phyloP scores from a whole-genome alignment of 768 basidiomycete genomes.

The Mycena albidolilacea region DNA sequence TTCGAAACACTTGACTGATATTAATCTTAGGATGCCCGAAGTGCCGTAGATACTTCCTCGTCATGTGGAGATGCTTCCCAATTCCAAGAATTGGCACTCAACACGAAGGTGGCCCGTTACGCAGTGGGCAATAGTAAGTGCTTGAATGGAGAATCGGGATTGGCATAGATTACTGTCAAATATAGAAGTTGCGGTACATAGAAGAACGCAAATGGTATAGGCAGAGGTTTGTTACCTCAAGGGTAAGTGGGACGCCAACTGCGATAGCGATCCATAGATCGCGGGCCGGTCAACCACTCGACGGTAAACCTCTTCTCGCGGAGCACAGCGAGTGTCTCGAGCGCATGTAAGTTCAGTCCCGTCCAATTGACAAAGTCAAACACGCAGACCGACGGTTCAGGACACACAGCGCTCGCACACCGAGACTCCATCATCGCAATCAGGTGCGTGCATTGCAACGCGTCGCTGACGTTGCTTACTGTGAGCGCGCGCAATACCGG shows the following conservation, averaged over 20 bases:
- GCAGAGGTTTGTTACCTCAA: neutral
- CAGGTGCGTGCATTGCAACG: slow-evolving; percentile 17
- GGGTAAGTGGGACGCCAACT: slow-evolving; percentile 14
- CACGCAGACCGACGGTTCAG: slow-evolving; percentile 4
- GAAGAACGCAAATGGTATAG: too few species aligned
- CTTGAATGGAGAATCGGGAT: too few species aligned
- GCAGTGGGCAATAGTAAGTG: too few species aligned
- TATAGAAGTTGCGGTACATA: too few species aligned
- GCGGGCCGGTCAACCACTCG: slow-evolving; percentile 19
- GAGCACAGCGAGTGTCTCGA: slow-evolving; percentile 1
- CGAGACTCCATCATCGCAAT: slow-evolving; percentile 17
- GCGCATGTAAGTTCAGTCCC: slow-evolving; percentile 2
- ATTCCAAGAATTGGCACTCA: too few species aligned
- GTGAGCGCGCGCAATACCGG: slow-evolving; percentile 2
- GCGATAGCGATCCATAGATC: slow-evolving; percentile 19
- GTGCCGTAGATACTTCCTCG: too few species aligned
- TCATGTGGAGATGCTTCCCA: too few species aligned
- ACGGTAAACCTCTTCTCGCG: neutral
- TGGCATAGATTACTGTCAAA: too few species aligned
- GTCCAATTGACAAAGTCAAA: slow-evolving; percentile 24
- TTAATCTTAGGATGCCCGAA: too few species aligned
- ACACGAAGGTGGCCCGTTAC: too few species aligned
- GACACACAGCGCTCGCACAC: neutral
- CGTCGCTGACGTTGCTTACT: slow-evolving; percentile 13
- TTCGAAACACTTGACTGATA: too few species aligned